Evolutionary conservation across 140 eudicot genomes (phyloP).

Genomic region (Stevia rebaudiana): DNA sequence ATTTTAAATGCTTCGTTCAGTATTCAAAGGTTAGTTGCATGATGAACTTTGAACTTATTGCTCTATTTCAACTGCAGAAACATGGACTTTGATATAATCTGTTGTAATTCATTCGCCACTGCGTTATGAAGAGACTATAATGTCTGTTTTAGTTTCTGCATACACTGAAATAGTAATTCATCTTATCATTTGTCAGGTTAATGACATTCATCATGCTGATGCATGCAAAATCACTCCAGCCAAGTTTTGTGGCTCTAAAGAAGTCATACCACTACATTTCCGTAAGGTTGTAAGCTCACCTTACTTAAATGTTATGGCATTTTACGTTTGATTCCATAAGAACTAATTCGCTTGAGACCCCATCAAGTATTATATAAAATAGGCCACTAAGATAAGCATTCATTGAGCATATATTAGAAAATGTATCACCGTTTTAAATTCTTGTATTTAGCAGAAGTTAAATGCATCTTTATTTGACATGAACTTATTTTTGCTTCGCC

Average conservation of each 20-base stretch:
- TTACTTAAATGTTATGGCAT: background rate
- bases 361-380: background rate
- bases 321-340: background rate
- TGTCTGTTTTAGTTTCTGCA: background rate
- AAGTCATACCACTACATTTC: conserved; percentile 79
- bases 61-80: background rate
- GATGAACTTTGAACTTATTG: conserved; percentile 7
- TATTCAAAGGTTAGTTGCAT: conserved; percentile 66
- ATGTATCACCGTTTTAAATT: background rate
- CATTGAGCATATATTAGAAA: background rate
- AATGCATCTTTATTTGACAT: conserved; percentile 14
- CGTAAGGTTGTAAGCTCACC: conserved; percentile 51
- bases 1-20: conserved; percentile 77
- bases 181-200: conserved; percentile 45
- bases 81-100: background rate
- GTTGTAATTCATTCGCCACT: background rate
- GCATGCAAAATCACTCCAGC: conserved; percentile 94
- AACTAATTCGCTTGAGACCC: background rate
- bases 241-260: conserved; percentile 85
- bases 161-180: background rate
- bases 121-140: background rate
- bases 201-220: conserved; percentile 73
- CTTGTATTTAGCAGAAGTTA: conserved; percentile 8
- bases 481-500: conserved; percentile 14
- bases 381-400: background rate